Base-by-base conservation (phyloP, 371 early-diverging fungal genomes). In the Nosema muscidifuracis region DNA sequence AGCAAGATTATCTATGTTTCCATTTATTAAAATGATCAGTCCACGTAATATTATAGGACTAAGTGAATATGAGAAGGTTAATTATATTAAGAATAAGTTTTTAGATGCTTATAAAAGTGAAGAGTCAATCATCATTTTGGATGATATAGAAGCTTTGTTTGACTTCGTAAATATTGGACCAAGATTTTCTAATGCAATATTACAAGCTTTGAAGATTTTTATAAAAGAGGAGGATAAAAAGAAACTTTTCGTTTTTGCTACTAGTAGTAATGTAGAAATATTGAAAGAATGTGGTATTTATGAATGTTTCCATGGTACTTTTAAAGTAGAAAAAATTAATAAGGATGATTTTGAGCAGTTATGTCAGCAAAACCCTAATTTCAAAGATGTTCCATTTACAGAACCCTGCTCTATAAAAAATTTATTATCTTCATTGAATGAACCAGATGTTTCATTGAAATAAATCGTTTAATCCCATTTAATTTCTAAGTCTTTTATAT, bases 151-250 rank as follows among this genome's bases (percentile, higher is more conserved):
- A 83, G 87, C 93, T 36, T 82, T 99, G 4, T 81, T 85, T 85
- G 99, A 97, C 68, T 99, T 91, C 87, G 96, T 95, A 0, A 87
- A 90, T 1, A 94, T 99, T 77, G 98, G 98, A 1, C 93, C 97
- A 20, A 87, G 97, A 26, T 97, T 99, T 83, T 93, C 93, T 30
- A 99, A 95, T 83, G 78, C 86, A 1, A 89, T 97, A 1, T 84
- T 99, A 16, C 98, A 99, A 82, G 92, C 96, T 0, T 84, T 99
- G 12, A 84, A 84, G 73, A 78, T 83, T 56, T 84, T 82, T 71
- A 75, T 80, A 34, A 83, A 82, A 66, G 76, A 71, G 22, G 81
- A 83, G 58, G 66, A 68, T 44, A 74, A 71, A 64, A 66, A 66
- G 28, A 82, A 79, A 58, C 33, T 80, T 13, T 75, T 84, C 58